Percentiles rank a stretch among this genome's conserved stretches.
Evolutionary conservation across 345 rosid species (phyloP).

Genomic region (Passiflora organensis): DNA sequence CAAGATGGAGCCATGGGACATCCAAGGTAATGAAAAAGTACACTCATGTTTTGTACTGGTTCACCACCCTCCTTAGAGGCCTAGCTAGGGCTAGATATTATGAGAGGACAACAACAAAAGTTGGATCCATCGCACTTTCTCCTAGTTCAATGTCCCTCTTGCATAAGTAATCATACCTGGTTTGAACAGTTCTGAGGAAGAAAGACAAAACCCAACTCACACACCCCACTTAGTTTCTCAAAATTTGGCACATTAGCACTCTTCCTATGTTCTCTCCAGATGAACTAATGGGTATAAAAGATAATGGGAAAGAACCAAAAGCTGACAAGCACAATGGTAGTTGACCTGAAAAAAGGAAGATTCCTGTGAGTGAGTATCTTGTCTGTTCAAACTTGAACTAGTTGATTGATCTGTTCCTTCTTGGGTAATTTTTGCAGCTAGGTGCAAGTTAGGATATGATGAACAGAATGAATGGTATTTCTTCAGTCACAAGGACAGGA

Average conservation of each 20-base stretch:
- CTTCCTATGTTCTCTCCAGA: too few species aligned
- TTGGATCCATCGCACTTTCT: background rate
- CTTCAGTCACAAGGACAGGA: conserved; percentile 95
- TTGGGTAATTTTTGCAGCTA: conserved; percentile 34
- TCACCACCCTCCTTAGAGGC: background rate
- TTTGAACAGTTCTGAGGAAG: background rate
- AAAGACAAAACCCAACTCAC: background rate
- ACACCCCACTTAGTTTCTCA: background rate
- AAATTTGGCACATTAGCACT: background rate
- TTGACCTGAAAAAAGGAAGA: background rate
- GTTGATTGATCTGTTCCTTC: background rate
- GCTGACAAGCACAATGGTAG: too few species aligned
- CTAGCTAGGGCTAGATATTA: background rate
- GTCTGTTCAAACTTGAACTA: too few species aligned
- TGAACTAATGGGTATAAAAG: background rate
- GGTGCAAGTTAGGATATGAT: conserved; percentile 73
- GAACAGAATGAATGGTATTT: conserved; percentile 94
- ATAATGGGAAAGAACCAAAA: conserved; percentile 4
- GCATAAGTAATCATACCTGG: background rate
- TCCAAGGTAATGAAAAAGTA: conserved; percentile 55
- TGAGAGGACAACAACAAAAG: background rate
- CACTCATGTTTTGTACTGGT: background rate
- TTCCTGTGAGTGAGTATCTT: background rate
- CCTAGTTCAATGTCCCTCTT: background rate
- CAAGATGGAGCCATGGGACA: conserved; percentile 99